These are phyloP conservation scores for Zangia roseola DNA, from an alignment of 768 basidiomycete genomes.

Conservation along the genomic window DNA sequence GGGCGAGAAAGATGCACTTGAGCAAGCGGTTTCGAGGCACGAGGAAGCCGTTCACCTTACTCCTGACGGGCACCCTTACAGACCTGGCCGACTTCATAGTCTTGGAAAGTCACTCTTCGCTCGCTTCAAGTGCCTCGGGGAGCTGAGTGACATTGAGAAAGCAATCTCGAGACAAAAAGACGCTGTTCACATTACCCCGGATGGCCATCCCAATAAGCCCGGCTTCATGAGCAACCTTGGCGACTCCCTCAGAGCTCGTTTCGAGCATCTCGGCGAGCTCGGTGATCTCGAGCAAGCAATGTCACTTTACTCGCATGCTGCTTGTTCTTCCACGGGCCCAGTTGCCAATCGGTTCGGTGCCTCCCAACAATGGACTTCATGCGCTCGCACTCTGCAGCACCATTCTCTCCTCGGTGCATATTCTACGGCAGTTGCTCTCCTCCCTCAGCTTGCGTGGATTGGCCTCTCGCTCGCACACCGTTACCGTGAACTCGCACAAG, in stretches of 20 bases:
- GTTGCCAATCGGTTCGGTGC: conserved; percentile 4
- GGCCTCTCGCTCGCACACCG: conserved; percentile 18
- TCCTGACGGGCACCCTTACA: not conserved
- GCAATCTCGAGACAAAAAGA: not conserved
- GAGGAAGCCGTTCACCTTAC: not conserved
- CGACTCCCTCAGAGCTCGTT: not conserved
- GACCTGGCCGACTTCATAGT: not conserved
- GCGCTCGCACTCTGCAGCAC: not conserved
- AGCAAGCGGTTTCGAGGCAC: not conserved
- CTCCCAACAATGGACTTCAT: conserved; percentile 2
- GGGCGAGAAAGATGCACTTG: not conserved
- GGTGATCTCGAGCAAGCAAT: conserved; percentile 5
- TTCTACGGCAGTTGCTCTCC: conserved; percentile 17
- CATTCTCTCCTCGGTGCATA: conserved; percentile 20
- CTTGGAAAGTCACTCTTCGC: not conserved
- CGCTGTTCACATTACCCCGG: not conserved
- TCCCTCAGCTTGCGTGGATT: conserved; percentile 19
- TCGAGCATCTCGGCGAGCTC: not conserved
- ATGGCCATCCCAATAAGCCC: not conserved
- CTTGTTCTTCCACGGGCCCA: not conserved
- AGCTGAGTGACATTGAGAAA: not conserved
- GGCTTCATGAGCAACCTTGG: not conserved
- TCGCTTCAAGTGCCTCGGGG: not conserved
- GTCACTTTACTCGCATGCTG: conserved; percentile 3
- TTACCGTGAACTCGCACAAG: conserved; percentile 7